Evolutionary conservation across 225 moss, liverwort and hornwort species (phyloP).

Genomic region (Marchantia polymorpha): DNA sequence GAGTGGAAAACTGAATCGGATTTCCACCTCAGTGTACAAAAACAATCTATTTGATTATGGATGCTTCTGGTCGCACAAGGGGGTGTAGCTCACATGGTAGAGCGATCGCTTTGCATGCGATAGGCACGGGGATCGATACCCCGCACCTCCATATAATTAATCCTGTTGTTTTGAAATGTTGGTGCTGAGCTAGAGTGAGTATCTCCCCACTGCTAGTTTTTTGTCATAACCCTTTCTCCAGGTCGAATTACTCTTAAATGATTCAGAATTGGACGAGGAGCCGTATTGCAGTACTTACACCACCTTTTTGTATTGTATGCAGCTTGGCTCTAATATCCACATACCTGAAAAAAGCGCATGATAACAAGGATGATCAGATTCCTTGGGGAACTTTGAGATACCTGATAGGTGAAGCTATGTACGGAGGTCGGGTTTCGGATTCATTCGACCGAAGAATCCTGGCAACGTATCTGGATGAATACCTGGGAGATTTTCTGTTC

Average conservation of each 20-base stretch:
- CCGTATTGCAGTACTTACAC: too few species aligned
- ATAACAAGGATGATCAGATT: conserved; percentile 90
- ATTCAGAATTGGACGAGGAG: neutral
- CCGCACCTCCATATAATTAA: too few species aligned
- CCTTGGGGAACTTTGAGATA: conserved; percentile 89
- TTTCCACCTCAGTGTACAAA: too few species aligned
- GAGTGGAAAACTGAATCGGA: neutral
- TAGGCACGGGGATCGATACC: too few species aligned
- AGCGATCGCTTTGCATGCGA: too few species aligned
- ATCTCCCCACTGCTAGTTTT: neutral
- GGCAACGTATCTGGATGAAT: conserved; percentile 85
- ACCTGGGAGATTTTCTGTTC: conserved; percentile 82
- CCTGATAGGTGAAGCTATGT: conserved; percentile 96
- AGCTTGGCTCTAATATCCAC: conserved; percentile 90
- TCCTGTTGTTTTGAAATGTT: too few species aligned
- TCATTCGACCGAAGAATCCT: conserved; percentile 83
- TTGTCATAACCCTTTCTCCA: too few species aligned
- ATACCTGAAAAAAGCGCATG: conserved; percentile 79
- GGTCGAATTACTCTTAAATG: neutral
- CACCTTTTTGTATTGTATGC: conserved; percentile 5
- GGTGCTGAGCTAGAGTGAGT: too few species aligned
- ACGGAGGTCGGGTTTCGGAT: conserved; percentile 87
- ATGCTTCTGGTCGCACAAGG: too few species aligned
- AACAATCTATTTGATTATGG: too few species aligned
- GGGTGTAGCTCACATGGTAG: too few species aligned